Conservation (phyloP, 768 basidiomycete species). For the Boletus rubroflammeus region DNA sequence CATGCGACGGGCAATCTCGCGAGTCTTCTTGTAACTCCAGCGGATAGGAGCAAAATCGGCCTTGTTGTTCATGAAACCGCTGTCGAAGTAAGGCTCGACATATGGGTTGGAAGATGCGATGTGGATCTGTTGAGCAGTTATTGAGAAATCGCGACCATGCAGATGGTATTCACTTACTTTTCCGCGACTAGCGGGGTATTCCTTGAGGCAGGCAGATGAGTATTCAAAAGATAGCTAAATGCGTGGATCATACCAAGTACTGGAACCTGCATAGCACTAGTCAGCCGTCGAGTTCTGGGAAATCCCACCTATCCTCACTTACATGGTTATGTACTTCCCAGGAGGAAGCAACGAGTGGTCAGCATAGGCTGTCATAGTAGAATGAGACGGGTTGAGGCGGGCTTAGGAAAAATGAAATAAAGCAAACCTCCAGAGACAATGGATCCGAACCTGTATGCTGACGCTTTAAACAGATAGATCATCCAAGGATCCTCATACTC, state of each 20-base stretch:
- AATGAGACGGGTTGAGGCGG: not conserved
- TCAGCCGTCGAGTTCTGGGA: conserved; percentile 22
- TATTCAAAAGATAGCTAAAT: not conserved
- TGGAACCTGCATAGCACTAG: conserved; percentile 42
- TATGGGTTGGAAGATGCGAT: conserved; percentile 59
- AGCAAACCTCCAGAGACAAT: conserved; percentile 56
- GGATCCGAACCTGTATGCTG: conserved; percentile 48
- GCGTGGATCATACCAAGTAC: conserved; percentile 39
- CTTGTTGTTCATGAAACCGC: conserved; percentile 78
- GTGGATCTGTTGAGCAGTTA: conserved; percentile 47
- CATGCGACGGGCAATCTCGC: conserved; percentile 70
- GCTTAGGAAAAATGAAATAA: not conserved
- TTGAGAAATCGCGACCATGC: not conserved
- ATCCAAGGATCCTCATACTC: conserved; percentile 12
- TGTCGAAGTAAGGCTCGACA: conserved; percentile 61
- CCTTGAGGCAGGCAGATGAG: conserved; percentile 20
- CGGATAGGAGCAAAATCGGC: conserved; percentile 73
- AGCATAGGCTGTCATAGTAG: conserved; percentile 47
- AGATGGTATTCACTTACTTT: conserved; percentile 37
- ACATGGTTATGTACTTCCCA: conserved; percentile 68
- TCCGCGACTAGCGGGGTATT: conserved; percentile 72
- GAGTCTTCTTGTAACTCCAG: conserved; percentile 76
- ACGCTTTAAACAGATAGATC: not conserved
- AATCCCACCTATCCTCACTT: conserved; percentile 20
- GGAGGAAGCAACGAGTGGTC: conserved; percentile 69